Percentiles rank a stretch among this genome's conserved stretches.
These are phyloP conservation scores for Fremontodendron californicum DNA, from an alignment of 345 rosid genomes.

Conservation along the genomic window DNA sequence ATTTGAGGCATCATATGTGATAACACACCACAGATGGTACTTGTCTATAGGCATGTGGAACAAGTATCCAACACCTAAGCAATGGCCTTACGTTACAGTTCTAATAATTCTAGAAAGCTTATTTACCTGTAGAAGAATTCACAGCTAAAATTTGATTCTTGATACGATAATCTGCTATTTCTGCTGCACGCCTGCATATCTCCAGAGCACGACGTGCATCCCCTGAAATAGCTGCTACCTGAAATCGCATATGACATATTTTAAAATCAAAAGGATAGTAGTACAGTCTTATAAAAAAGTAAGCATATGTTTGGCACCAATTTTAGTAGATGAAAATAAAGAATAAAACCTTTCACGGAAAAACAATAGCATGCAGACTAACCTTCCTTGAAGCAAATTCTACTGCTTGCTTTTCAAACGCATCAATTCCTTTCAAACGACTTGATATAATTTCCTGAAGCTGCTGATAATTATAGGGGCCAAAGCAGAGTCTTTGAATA, in stretches of 20 bases:
- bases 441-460: slow-evolving; percentile 91
- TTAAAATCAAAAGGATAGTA: background rate
- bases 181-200: slow-evolving; percentile 98
- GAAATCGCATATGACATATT: slow-evolving; percentile 2
- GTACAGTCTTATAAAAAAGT: background rate
- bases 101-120: background rate
- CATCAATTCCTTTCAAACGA: slow-evolving; percentile 74
- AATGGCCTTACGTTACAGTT: background rate
- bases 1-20: background rate
- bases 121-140: slow-evolving; percentile 40
- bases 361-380: slow-evolving; percentile 6
- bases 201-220: slow-evolving; percentile 97
- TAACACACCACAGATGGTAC: background rate
- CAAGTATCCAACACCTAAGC: background rate
- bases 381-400: slow-evolving; percentile 97
- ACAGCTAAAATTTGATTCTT: slow-evolving; percentile 30
- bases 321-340: background rate
- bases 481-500: slow-evolving; percentile 92
- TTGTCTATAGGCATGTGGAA: background rate
- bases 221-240: slow-evolving; percentile 97
- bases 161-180: slow-evolving; percentile 67
- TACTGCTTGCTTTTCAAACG: slow-evolving; percentile 85
- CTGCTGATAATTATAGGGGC: slow-evolving; percentile 86
- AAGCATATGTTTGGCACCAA: background rate
- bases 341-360: background rate